phyloP scores from a whole-genome alignment of 345 rosid species.

The Dipteronia sinensis region DNA sequence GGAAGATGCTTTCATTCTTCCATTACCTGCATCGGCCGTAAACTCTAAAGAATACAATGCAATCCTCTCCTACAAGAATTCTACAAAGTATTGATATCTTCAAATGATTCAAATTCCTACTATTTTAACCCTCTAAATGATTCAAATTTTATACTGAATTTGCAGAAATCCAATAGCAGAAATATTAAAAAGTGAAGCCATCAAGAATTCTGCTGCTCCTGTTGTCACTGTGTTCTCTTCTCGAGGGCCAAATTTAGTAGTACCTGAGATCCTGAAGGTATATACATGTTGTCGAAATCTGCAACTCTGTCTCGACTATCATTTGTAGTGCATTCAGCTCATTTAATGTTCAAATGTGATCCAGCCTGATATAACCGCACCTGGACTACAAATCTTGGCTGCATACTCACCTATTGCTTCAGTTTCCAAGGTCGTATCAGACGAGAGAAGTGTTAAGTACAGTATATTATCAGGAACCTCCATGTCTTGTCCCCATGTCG shows the following conservation, averaged over 20 bases:
- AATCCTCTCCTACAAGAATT: slow-evolving; percentile 27
- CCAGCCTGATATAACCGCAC: slow-evolving; percentile 54
- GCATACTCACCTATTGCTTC: slow-evolving; percentile 37
- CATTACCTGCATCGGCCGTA: slow-evolving; percentile 34
- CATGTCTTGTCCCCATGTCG: slow-evolving; percentile 60
- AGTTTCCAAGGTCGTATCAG: slow-evolving; percentile 9
- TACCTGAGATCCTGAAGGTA: slow-evolving; percentile 28
- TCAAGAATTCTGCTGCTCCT: slow-evolving; percentile 38
- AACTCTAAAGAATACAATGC: neutral
- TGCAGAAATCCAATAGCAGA: slow-evolving; percentile 19
- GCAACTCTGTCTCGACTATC: neutral
- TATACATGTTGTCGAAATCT: neutral
- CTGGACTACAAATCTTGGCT: slow-evolving; percentile 51
- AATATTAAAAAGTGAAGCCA: slow-evolving; percentile 35
- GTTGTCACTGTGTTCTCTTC: slow-evolving; percentile 43
- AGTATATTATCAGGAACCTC: slow-evolving; percentile 54
- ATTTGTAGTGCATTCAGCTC: neutral
- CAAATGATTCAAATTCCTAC: neutral
- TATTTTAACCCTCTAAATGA: neutral
- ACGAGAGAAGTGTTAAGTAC: slow-evolving; percentile 30
- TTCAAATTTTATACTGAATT: neutral
- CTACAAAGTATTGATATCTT: slow-evolving; percentile 33
- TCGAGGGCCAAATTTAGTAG: slow-evolving; percentile 37
- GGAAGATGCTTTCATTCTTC: neutral
- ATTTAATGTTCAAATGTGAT: neutral